A percentile compares a stretch with the other conserved stretches of the same genome.
Conservation (phyloP, 345 rosid species). For the Rhizophora mangle region DNA sequence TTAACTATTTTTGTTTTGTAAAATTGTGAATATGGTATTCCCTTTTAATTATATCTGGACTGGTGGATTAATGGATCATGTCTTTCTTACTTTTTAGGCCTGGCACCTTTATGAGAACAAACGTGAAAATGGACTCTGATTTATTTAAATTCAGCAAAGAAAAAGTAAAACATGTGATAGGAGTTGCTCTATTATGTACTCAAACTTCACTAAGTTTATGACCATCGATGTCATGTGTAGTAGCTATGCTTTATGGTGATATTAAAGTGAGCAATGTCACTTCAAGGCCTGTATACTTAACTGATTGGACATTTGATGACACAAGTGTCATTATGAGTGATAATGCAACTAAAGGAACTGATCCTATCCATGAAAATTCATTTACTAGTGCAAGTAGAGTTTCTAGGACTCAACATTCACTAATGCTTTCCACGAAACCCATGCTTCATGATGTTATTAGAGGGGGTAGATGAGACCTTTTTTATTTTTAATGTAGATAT, state of each 20-base stretch:
- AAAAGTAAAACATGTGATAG: conserved; percentile 45
- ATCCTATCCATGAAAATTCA: neutral
- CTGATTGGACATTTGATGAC: conserved; percentile 55
- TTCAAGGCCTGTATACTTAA: conserved; percentile 49
- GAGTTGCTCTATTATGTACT: conserved; percentile 60
- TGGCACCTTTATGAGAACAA: too few species aligned
- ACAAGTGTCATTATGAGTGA: conserved; percentile 27
- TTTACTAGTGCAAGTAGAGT: too few species aligned
- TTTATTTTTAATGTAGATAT: too few species aligned
- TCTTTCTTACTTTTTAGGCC: too few species aligned
- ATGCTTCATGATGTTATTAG: too few species aligned
- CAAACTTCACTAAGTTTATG: conserved; percentile 51
- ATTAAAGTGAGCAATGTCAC: conserved; percentile 44
- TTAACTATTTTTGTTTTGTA: too few species aligned
- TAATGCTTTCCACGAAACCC: too few species aligned
- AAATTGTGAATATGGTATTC: too few species aligned
- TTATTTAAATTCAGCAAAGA: conserved; percentile 36
- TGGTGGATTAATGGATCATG: neutral
- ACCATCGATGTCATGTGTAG: conserved; percentile 64
- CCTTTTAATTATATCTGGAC: neutral
- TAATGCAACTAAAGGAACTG: conserved; percentile 19
- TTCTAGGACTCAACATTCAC: too few species aligned
- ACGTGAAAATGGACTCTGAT: conserved; percentile 37
- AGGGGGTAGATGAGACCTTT: too few species aligned
- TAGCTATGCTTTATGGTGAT: conserved; percentile 68